phyloP scores from a whole-genome alignment of 2,329 filamentous ascomycete genomes.

The Alternaria consortialis region DNA sequence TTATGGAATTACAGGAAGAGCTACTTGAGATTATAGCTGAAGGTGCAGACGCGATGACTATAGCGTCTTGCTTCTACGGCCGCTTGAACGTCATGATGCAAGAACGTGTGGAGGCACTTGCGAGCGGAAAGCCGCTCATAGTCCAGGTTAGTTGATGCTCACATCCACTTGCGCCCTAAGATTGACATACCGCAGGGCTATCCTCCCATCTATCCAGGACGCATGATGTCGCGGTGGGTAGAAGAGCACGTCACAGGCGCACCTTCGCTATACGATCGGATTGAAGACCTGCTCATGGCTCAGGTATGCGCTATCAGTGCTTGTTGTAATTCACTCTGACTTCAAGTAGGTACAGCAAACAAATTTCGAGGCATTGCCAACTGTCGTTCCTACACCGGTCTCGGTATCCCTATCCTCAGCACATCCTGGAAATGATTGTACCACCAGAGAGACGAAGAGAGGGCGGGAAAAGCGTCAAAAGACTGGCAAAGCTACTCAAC shows the following conservation, averaged over 20 bases:
- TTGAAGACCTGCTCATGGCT: background rate
- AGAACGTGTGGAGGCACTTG: background rate
- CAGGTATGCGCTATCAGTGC: background rate
- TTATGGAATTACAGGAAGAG: background rate
- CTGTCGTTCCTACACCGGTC: background rate
- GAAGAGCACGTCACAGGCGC: background rate
- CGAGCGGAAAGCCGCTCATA: background rate
- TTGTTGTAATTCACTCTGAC: background rate
- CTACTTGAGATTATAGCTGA: background rate
- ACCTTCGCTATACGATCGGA: slow-evolving; percentile 1
- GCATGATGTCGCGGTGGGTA: background rate
- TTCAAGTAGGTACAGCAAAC: background rate
- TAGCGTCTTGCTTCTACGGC: background rate
- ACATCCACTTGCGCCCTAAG: too few relatives aligned
- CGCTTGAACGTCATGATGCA: background rate
- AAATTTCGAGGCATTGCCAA: background rate
- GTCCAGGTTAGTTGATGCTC: background rate
- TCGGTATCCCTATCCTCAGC: too few relatives aligned
- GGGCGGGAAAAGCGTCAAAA: background rate
- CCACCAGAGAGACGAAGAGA: background rate
- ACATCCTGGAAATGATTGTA: background rate
- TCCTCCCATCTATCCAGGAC: background rate
- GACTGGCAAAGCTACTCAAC: background rate
- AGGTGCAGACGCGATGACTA: background rate
- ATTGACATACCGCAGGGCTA: background rate